Evolutionary conservation across 2,329 filamentous ascomycete genomes (phyloP).

Genomic region (Paraconiothyrium brasiliense): DNA sequence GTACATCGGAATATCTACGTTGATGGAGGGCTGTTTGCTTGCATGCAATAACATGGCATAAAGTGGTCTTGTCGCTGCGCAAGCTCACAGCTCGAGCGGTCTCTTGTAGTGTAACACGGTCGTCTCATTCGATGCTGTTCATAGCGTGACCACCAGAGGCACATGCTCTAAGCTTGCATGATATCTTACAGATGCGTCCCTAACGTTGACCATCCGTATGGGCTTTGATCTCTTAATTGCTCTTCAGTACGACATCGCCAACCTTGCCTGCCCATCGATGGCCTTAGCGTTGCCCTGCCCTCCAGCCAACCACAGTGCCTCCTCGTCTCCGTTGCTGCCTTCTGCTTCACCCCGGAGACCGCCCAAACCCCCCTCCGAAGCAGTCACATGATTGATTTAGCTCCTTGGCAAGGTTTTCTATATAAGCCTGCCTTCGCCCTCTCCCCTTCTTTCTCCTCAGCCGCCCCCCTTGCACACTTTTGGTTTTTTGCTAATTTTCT

Average conservation of each 20-base stretch:
- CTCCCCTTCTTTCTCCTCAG: neutral
- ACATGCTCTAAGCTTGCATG: neutral
- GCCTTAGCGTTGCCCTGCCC: neutral
- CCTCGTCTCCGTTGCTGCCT: neutral
- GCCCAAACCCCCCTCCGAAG: neutral
- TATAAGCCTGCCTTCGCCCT: neutral
- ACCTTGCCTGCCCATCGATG: neutral
- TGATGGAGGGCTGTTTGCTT: neutral
- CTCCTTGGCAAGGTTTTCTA: conserved; percentile 1
- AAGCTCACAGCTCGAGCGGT: neutral
- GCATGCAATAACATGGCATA: neutral
- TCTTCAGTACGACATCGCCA: neutral
- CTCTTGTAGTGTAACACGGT: neutral
- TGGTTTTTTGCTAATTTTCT: neutral
- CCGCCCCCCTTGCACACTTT: too few relatives aligned
- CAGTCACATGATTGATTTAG: conserved; percentile 2
- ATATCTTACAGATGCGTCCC: neutral
- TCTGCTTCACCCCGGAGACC: neutral
- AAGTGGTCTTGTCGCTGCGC: neutral
- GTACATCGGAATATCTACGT: too few relatives aligned
- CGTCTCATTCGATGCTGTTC: neutral
- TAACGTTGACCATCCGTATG: neutral
- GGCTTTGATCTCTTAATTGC: neutral
- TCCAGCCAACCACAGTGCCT: neutral
- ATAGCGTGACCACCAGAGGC: neutral